Evolutionary conservation across 768 basidiomycete species (phyloP), one percentile per base, ranked within the genome.

Genomic region (Trametes cinnabarina): DNA sequence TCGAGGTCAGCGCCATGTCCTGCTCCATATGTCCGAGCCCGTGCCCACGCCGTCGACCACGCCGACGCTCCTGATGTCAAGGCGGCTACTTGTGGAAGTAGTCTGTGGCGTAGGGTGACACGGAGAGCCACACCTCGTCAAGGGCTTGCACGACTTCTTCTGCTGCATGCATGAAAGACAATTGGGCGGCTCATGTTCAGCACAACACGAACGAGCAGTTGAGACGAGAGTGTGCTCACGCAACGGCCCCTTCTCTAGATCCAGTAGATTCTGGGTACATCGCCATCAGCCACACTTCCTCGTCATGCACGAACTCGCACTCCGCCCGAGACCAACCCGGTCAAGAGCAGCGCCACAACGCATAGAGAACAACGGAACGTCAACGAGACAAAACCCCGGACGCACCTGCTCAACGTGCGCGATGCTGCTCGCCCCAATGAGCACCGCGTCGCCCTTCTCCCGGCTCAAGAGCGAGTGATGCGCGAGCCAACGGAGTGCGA

Each of bases 391-490:
- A n/a, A n/a, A n/a, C n/a, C n/a, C n/a, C n/a, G n/a, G n/a, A n/a
- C 51, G 30, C 32, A 77, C 79, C 71, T 79, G 72, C 66, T 85
- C 77, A 46, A 85, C 80, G 63, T 88, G 86, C 28, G 73, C 72
- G 61, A 81, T 47, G 57, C 76, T 82, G 4, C 80, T 82, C 25
- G 85, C 85, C n/a, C 85, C 85, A 62, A 88, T 85, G 54, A 87
- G 71, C 55, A 86, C 71, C 22, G 79, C 68, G 62, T 83, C 80
- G 11, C 80, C 77, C 23, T 73, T 63, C 60, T 82, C 80, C 8
- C 76, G 70, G 62, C 78, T 74, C 64, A 79, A 64, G 37, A 71
- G 64, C n/a, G 77, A 79, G 65, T 82, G 81, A 65, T 81, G 77
- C 30, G 73, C 71, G 50, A 77, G 60, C 81, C 81, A 82, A 41